A percentile compares a stretch with the other conserved stretches of the same genome.
phyloP scores from a whole-genome alignment of 2,329 filamentous ascomycete species.

The Pyricularia grisea region DNA sequence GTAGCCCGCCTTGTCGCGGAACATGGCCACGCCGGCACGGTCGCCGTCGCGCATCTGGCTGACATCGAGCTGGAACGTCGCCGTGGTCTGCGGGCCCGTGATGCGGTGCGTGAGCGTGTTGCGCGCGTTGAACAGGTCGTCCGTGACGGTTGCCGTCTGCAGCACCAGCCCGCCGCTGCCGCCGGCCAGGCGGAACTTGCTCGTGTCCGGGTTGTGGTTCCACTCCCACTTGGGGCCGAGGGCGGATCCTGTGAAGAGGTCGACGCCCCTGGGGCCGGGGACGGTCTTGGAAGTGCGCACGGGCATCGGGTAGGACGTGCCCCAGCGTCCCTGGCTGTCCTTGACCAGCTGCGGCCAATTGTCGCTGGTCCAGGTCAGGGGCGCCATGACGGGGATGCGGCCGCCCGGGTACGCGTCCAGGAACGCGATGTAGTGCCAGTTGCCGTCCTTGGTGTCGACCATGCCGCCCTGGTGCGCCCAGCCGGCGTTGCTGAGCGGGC shows the following conservation, averaged over 20 bases:
- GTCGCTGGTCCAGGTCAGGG: constrained; percentile 39
- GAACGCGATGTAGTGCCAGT: constrained; percentile 53
- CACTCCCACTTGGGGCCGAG: constrained; percentile 45
- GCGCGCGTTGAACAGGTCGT: constrained; percentile 35
- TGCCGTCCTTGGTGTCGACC: constrained; percentile 37
- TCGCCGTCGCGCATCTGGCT: constrained; percentile 40
- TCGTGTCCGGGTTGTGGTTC: constrained; percentile 51
- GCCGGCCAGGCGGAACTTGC: constrained; percentile 22
- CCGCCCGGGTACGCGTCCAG: constrained; percentile 45
- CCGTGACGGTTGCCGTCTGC: constrained; percentile 38
- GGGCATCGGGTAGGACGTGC: constrained; percentile 30
- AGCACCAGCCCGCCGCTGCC: constrained; percentile 36
- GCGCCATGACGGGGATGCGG: constrained; percentile 46
- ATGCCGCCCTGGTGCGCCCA: constrained; percentile 46
- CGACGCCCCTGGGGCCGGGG: constrained; percentile 25
- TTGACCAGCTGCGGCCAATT: constrained; percentile 38
- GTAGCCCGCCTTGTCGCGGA: constrained; percentile 43
- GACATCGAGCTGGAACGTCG: constrained; percentile 40
- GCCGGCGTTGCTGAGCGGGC: constrained; percentile 34
- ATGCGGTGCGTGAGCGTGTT: constrained; percentile 39
- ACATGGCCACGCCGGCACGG: constrained; percentile 38
- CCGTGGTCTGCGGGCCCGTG: constrained; percentile 32
- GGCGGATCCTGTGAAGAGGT: constrained; percentile 31
- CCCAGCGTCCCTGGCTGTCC: constrained; percentile 33
- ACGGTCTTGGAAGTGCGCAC: constrained; percentile 18